These are phyloP conservation scores for Candida odintsovae DNA, from an alignment of 805 yeast species.

Conservation along the genomic window DNA sequence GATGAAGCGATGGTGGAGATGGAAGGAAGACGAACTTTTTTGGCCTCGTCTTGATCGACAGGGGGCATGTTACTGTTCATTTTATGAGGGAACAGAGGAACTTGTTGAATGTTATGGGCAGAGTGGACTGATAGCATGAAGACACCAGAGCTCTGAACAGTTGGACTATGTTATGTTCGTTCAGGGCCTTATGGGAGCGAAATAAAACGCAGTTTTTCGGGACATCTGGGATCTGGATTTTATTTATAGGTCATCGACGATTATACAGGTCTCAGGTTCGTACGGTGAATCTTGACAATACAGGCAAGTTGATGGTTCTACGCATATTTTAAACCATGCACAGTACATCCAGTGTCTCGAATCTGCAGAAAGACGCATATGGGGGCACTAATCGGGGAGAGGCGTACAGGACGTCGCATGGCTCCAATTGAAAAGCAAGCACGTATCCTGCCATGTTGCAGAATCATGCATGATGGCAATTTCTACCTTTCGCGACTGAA, in stretches of 20 bases:
- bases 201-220: not conserved
- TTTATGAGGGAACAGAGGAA: not conserved
- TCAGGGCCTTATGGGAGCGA: not conserved
- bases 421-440: not conserved
- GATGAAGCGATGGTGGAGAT: not conserved
- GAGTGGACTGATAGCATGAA: not conserved
- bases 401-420: not conserved
- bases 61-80: not conserved
- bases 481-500: not conserved
- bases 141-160: not conserved
- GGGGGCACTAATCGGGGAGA: not conserved
- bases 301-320: not conserved
- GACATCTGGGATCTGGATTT: not conserved
- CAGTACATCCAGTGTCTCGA: not conserved
- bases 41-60: not conserved
- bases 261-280: not conserved
- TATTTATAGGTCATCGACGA: not conserved
- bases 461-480: not conserved
- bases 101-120: not conserved
- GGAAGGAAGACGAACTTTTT: not conserved
- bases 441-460: too few relatives aligned
- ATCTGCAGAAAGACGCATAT: not conserved
- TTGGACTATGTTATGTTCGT: not conserved
- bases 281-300: not conserved
- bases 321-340: not conserved